Conservation (phyloP, 2,329 filamentous ascomycete genomes). For the Pseudogymnoascus sp. region DNA sequence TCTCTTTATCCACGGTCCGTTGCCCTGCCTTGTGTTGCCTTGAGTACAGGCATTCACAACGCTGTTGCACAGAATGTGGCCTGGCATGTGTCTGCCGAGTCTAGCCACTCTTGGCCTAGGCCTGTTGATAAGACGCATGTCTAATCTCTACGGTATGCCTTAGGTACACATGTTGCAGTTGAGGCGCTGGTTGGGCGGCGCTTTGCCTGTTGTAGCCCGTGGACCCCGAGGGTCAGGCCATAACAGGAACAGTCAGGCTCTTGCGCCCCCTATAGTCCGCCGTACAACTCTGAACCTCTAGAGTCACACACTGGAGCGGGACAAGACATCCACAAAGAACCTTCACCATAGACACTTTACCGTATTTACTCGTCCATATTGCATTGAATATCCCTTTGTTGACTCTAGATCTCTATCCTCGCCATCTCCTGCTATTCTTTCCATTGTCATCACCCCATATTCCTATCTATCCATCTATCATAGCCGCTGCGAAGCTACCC, state of each 20-base stretch:
- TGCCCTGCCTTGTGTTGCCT: background rate
- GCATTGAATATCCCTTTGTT: constrained; percentile 2
- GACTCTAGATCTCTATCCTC: background rate
- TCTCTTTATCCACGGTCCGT: background rate
- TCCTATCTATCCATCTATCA: background rate
- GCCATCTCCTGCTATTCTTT: background rate
- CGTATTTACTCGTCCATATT: background rate
- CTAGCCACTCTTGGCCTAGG: background rate
- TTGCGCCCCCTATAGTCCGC: background rate
- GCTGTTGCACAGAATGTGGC: background rate
- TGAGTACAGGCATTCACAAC: background rate
- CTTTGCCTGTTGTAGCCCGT: background rate
- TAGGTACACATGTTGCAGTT: background rate
- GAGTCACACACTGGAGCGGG: background rate
- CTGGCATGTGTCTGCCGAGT: background rate
- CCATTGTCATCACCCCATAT: background rate
- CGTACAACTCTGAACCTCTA: background rate
- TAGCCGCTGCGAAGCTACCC: background rate
- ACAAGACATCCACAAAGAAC: background rate
- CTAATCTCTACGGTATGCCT: background rate
- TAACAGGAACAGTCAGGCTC: background rate
- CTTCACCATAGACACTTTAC: background rate
- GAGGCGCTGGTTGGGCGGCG: background rate
- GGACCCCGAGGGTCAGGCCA: constrained; percentile 4
- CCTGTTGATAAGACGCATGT: background rate